phyloP scores from a whole-genome alignment of 306 rosid species.

The Calophaca sinica region DNA sequence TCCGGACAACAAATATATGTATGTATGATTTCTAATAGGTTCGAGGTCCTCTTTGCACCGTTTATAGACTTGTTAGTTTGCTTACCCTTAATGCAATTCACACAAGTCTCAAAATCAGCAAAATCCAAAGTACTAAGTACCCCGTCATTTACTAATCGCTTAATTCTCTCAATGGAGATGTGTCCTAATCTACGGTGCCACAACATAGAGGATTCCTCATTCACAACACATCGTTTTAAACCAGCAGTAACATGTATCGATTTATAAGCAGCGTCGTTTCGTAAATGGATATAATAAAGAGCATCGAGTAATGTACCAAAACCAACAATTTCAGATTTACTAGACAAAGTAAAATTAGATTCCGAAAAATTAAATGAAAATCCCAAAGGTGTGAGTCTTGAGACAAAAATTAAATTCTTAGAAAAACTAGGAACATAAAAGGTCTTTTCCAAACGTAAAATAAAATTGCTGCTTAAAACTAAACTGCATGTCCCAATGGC shows the following conservation, averaged over 20 bases:
- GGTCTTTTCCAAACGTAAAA: background rate
- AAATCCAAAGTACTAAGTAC: background rate
- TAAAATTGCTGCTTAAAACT: background rate
- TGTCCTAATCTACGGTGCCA: no score
- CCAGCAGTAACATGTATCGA: background rate
- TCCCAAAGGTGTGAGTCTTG: background rate
- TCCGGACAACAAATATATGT: background rate
- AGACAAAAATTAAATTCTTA: background rate
- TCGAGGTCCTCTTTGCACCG: background rate
- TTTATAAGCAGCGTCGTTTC: no score
- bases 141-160: no score
- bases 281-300: no score
- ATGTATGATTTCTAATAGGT: background rate
- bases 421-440: background rate
- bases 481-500: background rate
- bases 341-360: no score
- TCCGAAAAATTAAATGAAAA: no score
- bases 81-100: background rate
- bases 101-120: background rate
- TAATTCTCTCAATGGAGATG: no score
- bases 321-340: no score
- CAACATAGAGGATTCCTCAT: background rate
- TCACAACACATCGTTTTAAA: background rate
- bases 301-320: no score
- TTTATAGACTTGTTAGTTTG: background rate